A percentile compares a stretch with the other conserved stretches of the same genome.
phyloP scores from a whole-genome alignment of 148 eudicot genomes.

The Talinum fruticosum region DNA sequence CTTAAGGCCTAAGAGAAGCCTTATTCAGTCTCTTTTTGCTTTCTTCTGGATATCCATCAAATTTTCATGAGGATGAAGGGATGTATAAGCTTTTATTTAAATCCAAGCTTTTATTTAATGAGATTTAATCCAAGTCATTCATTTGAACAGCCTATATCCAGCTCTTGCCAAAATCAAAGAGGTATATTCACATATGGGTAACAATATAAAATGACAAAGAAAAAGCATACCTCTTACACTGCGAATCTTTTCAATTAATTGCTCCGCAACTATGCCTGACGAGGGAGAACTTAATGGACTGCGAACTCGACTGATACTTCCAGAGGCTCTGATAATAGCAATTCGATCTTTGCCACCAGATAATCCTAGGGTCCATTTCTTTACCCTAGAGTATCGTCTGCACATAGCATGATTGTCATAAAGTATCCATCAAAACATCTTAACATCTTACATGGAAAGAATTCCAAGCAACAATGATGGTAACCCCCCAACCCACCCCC shows the following conservation, averaged over 20 bases:
- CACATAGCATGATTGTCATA: conserved; percentile 7
- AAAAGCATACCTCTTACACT: conserved; percentile 60
- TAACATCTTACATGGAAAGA: not conserved
- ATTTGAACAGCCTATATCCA: not conserved
- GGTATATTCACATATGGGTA: not conserved
- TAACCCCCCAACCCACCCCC: not conserved
- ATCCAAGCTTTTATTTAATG: not conserved
- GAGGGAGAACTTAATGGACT: conserved; percentile 45
- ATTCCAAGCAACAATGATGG: not conserved
- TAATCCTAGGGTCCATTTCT: conserved; percentile 83
- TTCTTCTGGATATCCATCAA: not conserved
- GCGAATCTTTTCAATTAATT: conserved; percentile 81
- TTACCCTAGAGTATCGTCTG: conserved; percentile 77
- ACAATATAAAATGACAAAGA: not conserved
- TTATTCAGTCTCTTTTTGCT: not conserved
- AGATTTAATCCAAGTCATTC: not conserved
- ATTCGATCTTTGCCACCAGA: conserved; percentile 75
- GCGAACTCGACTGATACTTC: conserved; percentile 75
- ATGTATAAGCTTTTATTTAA: not conserved
- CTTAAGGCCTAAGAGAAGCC: not conserved
- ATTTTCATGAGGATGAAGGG: not conserved
- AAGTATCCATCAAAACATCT: not conserved
- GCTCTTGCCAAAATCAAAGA: not conserved
- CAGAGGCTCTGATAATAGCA: conserved; percentile 91
- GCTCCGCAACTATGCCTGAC: conserved; percentile 70